Evolutionary conservation across 1,139 yeast genomes (phyloP).

Genomic region (Suhomyces bolitotheri): DNA sequence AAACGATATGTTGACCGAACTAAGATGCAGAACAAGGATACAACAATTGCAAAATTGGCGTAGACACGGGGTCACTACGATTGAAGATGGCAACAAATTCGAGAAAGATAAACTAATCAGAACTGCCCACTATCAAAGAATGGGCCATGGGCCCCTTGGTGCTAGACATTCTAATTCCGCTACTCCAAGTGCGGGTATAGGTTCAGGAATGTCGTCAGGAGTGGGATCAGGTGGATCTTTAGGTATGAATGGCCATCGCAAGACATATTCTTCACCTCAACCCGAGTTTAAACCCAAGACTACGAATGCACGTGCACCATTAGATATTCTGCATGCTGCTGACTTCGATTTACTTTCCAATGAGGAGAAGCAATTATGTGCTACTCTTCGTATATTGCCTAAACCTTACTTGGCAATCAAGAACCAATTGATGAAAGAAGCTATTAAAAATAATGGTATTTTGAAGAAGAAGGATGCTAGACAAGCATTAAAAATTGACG

Average conservation of each 20-base stretch:
- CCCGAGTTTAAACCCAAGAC: conserved; percentile 45
- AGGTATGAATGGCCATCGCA: conserved; percentile 20
- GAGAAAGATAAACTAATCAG: conserved; percentile 82
- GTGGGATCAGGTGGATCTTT: conserved; percentile 3
- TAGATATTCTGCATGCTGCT: conserved; percentile 79
- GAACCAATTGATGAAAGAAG: conserved; percentile 86
- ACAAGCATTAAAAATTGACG: conserved; percentile 81
- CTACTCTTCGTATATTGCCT: conserved; percentile 80
- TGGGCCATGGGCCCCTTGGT: conserved; percentile 46
- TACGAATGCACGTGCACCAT: conserved; percentile 47
- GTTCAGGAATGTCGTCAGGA: conserved; percentile 8
- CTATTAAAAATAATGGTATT: conserved; percentile 79
- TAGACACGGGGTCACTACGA: conserved; percentile 77
- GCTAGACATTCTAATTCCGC: conserved; percentile 26
- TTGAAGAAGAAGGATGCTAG: conserved; percentile 82
- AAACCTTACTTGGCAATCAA: conserved; percentile 93
- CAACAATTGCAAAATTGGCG: conserved; percentile 94
- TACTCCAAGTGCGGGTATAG: conserved; percentile 11
- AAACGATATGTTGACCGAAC: conserved; percentile 72
- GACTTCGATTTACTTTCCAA: conserved; percentile 80
- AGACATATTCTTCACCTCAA: conserved; percentile 33
- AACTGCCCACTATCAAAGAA: conserved; percentile 59
- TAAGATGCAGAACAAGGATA: conserved; percentile 76
- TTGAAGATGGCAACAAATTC: conserved; percentile 81
- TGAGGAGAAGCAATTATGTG: conserved; percentile 85